Evolutionary conservation across 1,139 yeast species (phyloP), one percentile per base, ranked within the genome.

Genomic region (Yamadazyma triangularis): DNA sequence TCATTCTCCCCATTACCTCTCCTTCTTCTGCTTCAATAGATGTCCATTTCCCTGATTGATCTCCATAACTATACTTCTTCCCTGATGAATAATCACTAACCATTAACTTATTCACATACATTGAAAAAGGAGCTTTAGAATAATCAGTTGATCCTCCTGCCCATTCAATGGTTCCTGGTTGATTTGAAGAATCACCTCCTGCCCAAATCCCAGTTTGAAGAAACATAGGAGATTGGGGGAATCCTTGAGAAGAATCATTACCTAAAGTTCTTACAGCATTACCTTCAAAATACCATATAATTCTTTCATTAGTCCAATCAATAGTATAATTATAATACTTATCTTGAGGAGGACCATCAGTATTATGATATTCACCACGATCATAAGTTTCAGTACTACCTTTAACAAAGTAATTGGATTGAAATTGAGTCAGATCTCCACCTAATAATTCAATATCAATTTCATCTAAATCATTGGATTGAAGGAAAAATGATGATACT

Each of bases 391-490:
- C 55, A 2, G 80, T 73, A 45, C 81, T 68, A 37, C 95, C 95
- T 50, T 84, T 79, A 19, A 84, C 77, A 58, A 84, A 86, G 53
- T 59, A 86, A 55, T 86, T 85, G 16, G 88, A 68, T 56, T 84
- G 94, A 48, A 83, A 78, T 47, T 79, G 77, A 23, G 73, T 64
- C 8, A 64, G 65, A 48, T 83, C 88, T 30, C 82, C 77, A 13
- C 95, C 94, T 30, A 81, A 60, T 75, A 88, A 77, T 53, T 85
- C 94, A 29, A 82, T 53, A 56, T 85, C 95, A 29, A 85, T 74
- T 55, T 85, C 95, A 54, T 85, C 95, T 41, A 79, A 60, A 44
- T 80, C 91, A 50, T 85, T 93, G 38, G 87, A 77, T 51, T 84
- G 89, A 36, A 85, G 61, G 42, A 77, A 83, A 45, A 84, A 76